phyloP scores from a whole-genome alignment of 1,284 basidiomycete genomes.

The Naganishia sp. region DNA sequence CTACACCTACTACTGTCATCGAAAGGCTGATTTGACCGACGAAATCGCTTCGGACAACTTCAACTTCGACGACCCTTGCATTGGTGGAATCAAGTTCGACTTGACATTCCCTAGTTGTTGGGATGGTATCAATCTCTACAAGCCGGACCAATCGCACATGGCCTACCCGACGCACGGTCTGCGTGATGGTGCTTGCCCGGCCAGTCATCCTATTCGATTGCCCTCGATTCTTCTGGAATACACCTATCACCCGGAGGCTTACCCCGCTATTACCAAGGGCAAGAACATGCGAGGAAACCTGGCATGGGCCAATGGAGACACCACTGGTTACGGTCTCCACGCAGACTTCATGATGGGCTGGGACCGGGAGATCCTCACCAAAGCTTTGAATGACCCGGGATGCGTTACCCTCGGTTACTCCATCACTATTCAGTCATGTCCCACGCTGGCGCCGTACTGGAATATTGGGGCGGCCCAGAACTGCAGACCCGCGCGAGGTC shows the following conservation, averaged over 20 bases:
- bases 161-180: constrained; percentile 35
- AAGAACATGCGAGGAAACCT: constrained; percentile 37
- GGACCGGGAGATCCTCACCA: constrained; percentile 41
- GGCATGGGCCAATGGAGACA: constrained; percentile 50
- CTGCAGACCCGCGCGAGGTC: constrained; percentile 41
- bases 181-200: constrained; percentile 27
- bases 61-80: constrained; percentile 33
- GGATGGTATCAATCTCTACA: constrained; percentile 54
- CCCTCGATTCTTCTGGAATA: constrained; percentile 46
- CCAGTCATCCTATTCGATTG: constrained; percentile 44
- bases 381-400: constrained; percentile 39
- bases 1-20: constrained; percentile 18
- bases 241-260: constrained; percentile 35
- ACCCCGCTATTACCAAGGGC: constrained; percentile 20
- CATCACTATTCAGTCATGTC: constrained; percentile 38
- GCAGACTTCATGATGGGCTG: constrained; percentile 44
- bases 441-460: constrained; percentile 37
- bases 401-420: constrained; percentile 36
- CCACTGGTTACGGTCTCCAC: constrained; percentile 46
- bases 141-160: constrained; percentile 41
- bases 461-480: constrained; percentile 30
- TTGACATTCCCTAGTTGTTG: constrained; percentile 46
- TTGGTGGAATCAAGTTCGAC: constrained; percentile 52
- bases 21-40: constrained; percentile 16
- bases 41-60: constrained; percentile 23